Conservation (phyloP, 768 basidiomycete species). For the Termitomyces sp. region DNA sequence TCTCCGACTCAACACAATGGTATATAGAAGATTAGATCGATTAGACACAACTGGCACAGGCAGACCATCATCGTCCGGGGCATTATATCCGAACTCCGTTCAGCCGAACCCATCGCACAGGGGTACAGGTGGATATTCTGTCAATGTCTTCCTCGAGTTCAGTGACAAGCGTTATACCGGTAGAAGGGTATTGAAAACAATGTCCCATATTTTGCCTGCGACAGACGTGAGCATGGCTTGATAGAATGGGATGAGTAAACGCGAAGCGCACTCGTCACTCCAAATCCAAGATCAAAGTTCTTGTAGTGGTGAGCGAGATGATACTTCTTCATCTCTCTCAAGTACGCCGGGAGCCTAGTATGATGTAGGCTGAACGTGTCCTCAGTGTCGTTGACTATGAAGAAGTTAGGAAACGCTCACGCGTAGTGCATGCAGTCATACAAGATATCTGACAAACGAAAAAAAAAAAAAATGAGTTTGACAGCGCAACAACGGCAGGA, state of each 20-base stretch:
- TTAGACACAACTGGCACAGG: no score
- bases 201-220: conserved; percentile 89
- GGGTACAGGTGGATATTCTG: no score
- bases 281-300: conserved; percentile 96
- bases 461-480: neutral
- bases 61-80: no score
- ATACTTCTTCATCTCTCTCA: conserved; percentile 93
- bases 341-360: conserved; percentile 76
- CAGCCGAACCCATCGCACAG: no score
- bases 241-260: neutral
- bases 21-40: no score
- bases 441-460: conserved; percentile 49
- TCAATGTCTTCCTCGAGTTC: no score
- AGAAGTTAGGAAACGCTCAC: conserved; percentile 32
- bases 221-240: neutral
- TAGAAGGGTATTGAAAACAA: conserved; percentile 81
- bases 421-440: conserved; percentile 95
- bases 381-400: neutral
- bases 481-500: neutral
- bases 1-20: no score
- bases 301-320: conserved; percentile 98
- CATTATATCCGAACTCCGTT: no score
- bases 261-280: conserved; percentile 76
- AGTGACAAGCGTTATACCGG: conserved; percentile 35
- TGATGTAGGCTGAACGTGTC: conserved; percentile 62